Evolutionary conservation across 2,329 filamentous ascomycete species (phyloP).

Genomic region (Metarhizium humberi): DNA sequence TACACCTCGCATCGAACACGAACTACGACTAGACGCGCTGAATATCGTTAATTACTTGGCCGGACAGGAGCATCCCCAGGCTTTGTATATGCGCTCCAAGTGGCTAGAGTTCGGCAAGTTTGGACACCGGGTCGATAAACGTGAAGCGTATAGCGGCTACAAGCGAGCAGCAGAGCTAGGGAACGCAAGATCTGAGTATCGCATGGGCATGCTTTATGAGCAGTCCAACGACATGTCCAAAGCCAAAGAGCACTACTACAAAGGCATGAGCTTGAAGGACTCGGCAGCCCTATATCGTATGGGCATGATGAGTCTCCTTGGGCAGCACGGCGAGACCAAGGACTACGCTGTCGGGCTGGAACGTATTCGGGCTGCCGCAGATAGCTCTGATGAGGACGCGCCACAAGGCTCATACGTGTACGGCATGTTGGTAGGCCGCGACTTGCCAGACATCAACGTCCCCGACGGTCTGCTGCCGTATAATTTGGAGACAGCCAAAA

Average conservation of each 20-base stretch:
- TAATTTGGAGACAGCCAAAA: slow-evolving; percentile 63
- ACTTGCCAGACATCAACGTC: slow-evolving; percentile 82
- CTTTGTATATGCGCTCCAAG: slow-evolving; percentile 88
- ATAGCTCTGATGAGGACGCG: slow-evolving; percentile 88
- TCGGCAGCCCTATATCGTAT: slow-evolving; percentile 80
- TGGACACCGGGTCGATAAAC: slow-evolving; percentile 81
- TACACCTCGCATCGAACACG: slow-evolving; percentile 82
- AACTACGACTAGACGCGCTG: slow-evolving; percentile 77
- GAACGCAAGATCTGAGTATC: slow-evolving; percentile 83
- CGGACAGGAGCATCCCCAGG: slow-evolving; percentile 85
- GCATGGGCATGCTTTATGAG: slow-evolving; percentile 97
- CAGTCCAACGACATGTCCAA: slow-evolving; percentile 87
- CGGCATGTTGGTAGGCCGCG: slow-evolving; percentile 85
- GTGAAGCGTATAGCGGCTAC: slow-evolving; percentile 86
- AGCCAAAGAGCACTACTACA: slow-evolving; percentile 82
- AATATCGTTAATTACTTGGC: slow-evolving; percentile 88
- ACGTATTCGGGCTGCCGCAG: slow-evolving; percentile 73
- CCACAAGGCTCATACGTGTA: slow-evolving; percentile 93
- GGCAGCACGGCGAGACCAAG: slow-evolving; percentile 83
- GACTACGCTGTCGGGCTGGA: slow-evolving; percentile 72
- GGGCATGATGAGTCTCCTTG: slow-evolving; percentile 95
- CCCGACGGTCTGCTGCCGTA: slow-evolving; percentile 61
- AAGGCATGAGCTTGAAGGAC: slow-evolving; percentile 69
- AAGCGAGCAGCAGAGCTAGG: slow-evolving; percentile 76
- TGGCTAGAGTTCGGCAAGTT: slow-evolving; percentile 99